phyloP scores from a whole-genome alignment of 179 eudicot species.

The Patellifolia procumbens region DNA sequence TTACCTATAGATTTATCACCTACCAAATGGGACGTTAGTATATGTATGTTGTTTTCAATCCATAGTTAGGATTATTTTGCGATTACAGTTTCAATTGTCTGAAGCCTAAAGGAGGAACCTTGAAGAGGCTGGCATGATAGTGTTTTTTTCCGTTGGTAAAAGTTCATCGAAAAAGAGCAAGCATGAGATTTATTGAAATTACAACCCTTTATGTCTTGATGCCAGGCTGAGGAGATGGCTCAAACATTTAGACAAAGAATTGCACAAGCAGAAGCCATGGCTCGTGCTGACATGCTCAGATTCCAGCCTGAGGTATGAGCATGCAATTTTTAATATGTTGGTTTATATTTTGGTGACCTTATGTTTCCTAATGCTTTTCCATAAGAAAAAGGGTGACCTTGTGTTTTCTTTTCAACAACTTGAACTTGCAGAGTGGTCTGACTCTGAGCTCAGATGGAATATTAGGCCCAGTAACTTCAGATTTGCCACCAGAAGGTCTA shows the following conservation, averaged over 20 bases:
- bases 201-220: constrained; percentile 7
- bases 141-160: neutral
- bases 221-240: constrained; percentile 99
- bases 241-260: constrained; percentile 97
- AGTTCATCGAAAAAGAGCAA: too few species aligned
- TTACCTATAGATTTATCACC: too few species aligned
- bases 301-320: constrained; percentile 91
- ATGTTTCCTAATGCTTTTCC: neutral
- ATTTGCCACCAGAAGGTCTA: constrained; percentile 72
- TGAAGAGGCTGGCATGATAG: neutral
- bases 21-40: too few species aligned
- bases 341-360: neutral
- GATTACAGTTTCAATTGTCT: neutral
- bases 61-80: neutral
- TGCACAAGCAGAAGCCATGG: constrained; percentile 99
- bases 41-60: neutral
- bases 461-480: constrained; percentile 62
- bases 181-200: neutral
- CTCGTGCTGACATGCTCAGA: constrained; percentile 97
- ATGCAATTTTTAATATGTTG: neutral
- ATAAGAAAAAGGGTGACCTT: neutral
- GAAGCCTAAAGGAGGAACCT: neutral
- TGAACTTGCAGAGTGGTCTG: constrained; percentile 76
- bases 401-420: neutral
- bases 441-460: constrained; percentile 80